Conservation (phyloP, 805 yeast species). For the Cyberlindnera bimundalis region DNA sequence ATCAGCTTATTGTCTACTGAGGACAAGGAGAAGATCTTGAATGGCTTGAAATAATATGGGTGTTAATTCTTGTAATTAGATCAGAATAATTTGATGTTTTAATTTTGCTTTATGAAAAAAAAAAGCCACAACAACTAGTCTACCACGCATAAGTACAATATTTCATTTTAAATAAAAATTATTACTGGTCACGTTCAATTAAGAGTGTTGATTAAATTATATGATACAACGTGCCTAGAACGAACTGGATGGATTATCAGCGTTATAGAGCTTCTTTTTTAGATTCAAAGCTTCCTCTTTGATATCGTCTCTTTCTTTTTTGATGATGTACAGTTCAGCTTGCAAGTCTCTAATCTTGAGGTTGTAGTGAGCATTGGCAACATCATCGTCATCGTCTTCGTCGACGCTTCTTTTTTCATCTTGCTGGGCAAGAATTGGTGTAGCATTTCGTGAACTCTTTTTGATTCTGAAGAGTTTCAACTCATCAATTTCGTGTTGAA, state of each 20-base stretch:
- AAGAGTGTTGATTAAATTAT: neutral
- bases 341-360: constrained; percentile 77
- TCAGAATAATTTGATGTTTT: constrained; percentile 6
- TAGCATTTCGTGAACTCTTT: constrained; percentile 30
- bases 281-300: constrained; percentile 55
- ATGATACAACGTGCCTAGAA: neutral
- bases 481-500: constrained; percentile 67
- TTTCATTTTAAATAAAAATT: neutral
- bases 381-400: constrained; percentile 30
- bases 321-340: constrained; percentile 76
- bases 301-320: constrained; percentile 80
- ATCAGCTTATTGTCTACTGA: constrained; percentile 49
- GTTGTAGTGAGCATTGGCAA: constrained; percentile 55
- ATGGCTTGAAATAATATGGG: constrained; percentile 30
- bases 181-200: neutral
- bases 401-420: constrained; percentile 26
- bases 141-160: too few relatives aligned
- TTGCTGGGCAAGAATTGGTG: constrained; percentile 23
- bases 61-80: constrained; percentile 11
- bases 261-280: constrained; percentile 50
- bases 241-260: constrained; percentile 16
- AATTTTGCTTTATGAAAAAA: constrained; percentile 1
- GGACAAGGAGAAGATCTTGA: constrained; percentile 45
- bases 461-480: constrained; percentile 50
- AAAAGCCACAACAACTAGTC: too few relatives aligned